Base-by-base conservation (phyloP, 2,329 filamentous ascomycete species). In the Chaetomiaceae sp. region DNA sequence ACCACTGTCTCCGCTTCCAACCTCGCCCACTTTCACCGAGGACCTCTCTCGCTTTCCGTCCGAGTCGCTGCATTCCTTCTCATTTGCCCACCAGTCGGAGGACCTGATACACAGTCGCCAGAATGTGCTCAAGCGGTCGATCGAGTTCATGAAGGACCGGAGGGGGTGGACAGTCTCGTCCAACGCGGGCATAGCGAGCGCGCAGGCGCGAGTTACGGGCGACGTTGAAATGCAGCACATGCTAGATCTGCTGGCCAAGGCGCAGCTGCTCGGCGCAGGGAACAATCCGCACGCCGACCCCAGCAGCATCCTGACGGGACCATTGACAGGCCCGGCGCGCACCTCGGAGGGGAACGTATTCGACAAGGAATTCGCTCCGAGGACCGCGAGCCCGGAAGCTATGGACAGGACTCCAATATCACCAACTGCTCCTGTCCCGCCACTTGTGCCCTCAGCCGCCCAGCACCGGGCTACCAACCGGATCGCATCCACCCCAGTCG, bases 61-160 rank as follows among this genome's bases (percentile, higher is more conserved):
- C 57, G 93, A 98, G 64, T 98, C 93, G 6, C 72, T 98, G 38
- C 93, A 98, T 67, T 98, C 93, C 2, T 98, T 98, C 69, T 97
- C 91, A 11, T 98, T 98, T 65, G 88, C 93, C 33, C 88, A 95
- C 57, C 90, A 95, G 66, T 91, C 90, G 3, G 90, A 95, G 61
- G 91, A 97, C 52, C 82, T 88, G 52, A 75, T 97, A 46, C 87
- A 95, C 63, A 95, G 81, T 64, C 84, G 93, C 45, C 90, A 97
- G 64, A 95, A 88, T 71, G 85, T 95, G 27, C 66, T 98, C 60
- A 95, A 95, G 68, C 79, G 91, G 49, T 95, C 90, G 8, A 84
- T 96, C 61, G 93, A 97, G 65, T 96, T 97, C 62, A 94, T 98
- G 86, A 86, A 87, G 61, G 89, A 96, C 62, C 86, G 87, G 54